Conservation (phyloP, 805 yeast species). For the Kluyveromyces nonfermentans region DNA sequence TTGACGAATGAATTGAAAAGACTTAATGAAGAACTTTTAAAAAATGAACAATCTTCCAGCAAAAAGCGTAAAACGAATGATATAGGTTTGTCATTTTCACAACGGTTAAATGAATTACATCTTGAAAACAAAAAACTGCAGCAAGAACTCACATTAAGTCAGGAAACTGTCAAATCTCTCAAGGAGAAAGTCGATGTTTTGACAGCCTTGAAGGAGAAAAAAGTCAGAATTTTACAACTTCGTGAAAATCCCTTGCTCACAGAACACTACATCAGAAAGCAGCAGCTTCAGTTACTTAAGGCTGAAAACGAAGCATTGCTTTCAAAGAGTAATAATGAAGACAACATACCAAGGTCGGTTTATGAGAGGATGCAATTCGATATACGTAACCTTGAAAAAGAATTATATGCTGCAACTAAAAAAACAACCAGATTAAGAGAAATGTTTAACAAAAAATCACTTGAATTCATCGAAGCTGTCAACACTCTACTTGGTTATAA, state of each 20-base stretch:
- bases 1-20: slow-evolving; percentile 33
- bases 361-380: slow-evolving; percentile 56
- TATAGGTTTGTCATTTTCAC: slow-evolving; percentile 21
- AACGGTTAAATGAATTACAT: slow-evolving; percentile 30
- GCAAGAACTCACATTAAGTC: slow-evolving; percentile 31
- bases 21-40: slow-evolving; percentile 21
- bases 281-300: slow-evolving; percentile 40
- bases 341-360: slow-evolving; percentile 48
- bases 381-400: slow-evolving; percentile 36
- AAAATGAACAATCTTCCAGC: slow-evolving; percentile 8
- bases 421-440: slow-evolving; percentile 43
- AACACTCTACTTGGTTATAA: slow-evolving; percentile 63
- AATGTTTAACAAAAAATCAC: slow-evolving; percentile 55
- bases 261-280: slow-evolving; percentile 52
- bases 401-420: slow-evolving; percentile 42
- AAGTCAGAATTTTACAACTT: slow-evolving; percentile 48
- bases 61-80: slow-evolving; percentile 26
- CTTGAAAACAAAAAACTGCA: slow-evolving; percentile 33
- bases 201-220: slow-evolving; percentile 30
- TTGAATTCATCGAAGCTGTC: slow-evolving; percentile 59
- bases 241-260: slow-evolving; percentile 54
- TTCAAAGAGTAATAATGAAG: slow-evolving; percentile 11
- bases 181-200: slow-evolving; percentile 31
- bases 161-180: slow-evolving; percentile 30
- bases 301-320: slow-evolving; percentile 52